Conservation (phyloP, 1,139 yeast genomes). For the Pneumocystis wakefieldiae region DNA sequence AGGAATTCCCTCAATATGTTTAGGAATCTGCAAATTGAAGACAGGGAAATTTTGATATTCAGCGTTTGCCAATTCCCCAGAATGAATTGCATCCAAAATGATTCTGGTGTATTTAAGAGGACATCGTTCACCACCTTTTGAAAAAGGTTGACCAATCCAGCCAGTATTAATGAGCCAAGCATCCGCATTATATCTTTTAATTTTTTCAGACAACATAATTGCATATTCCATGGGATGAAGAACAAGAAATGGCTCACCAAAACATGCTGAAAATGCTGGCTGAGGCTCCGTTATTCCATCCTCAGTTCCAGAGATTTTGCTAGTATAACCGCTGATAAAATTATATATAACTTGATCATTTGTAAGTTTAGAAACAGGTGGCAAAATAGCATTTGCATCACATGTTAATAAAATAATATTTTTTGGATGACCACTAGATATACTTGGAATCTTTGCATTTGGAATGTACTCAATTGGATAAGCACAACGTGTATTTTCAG, state of each 20-base stretch:
- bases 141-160: slow-evolving; percentile 91
- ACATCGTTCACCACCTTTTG: slow-evolving; percentile 93
- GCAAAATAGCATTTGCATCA: slow-evolving; percentile 95
- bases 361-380: slow-evolving; percentile 88
- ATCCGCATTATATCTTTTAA: slow-evolving; percentile 70
- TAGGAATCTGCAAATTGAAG: slow-evolving; percentile 82
- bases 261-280: slow-evolving; percentile 96
- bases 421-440: slow-evolving; percentile 78
- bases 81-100: slow-evolving; percentile 84
- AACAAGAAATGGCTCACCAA: slow-evolving; percentile 97
- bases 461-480: slow-evolving; percentile 96
- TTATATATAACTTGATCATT: slow-evolving; percentile 98
- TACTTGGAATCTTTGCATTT: slow-evolving; percentile 89
- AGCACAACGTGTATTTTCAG: slow-evolving; percentile 96
- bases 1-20: slow-evolving; percentile 69
- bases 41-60: slow-evolving; percentile 75
- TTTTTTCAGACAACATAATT: slow-evolving; percentile 87
- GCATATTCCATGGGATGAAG: slow-evolving; percentile 98
- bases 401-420: slow-evolving; percentile 88
- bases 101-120: slow-evolving; percentile 97
- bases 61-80: slow-evolving; percentile 68
- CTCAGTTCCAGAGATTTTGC: slow-evolving; percentile 99
- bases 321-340: slow-evolving; percentile 95
- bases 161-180: slow-evolving; percentile 98
- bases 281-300: slow-evolving; percentile 98